Percentiles rank a stretch among this genome's conserved stretches.
These are phyloP conservation scores for Sindora glabra DNA, from an alignment of 306 rosid genomes.

Conservation along the genomic window DNA sequence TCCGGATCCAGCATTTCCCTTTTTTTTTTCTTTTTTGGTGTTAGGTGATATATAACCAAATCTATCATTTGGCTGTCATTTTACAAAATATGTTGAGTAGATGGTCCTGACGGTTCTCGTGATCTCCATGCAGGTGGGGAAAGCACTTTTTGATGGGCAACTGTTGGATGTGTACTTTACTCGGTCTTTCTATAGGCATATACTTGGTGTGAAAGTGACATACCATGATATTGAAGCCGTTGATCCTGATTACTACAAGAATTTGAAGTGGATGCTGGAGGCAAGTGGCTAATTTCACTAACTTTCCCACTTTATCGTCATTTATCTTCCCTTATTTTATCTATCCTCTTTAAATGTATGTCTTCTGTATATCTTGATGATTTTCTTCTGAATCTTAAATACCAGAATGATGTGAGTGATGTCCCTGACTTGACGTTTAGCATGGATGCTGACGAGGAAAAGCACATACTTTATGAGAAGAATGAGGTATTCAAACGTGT, in stretches of 20 bases:
- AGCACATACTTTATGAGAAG: slow-evolving; percentile 89
- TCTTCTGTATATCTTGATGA: not conserved
- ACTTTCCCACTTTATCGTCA: not conserved
- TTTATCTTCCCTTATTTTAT: not conserved
- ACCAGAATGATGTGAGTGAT: slow-evolving; percentile 86
- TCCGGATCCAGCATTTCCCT: not conserved
- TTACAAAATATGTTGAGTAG: not conserved
- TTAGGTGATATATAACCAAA: not conserved
- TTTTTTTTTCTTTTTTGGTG: too few species aligned
- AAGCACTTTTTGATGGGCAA: slow-evolving; percentile 96
- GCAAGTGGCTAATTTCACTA: slow-evolving; percentile 35
- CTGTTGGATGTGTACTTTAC: slow-evolving; percentile 98
- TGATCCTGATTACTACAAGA: slow-evolving; percentile 96
- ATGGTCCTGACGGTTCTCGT: slow-evolving; percentile 12
- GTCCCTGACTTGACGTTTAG: slow-evolving; percentile 93
- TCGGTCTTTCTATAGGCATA: slow-evolving; percentile 96
- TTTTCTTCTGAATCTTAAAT: not conserved
- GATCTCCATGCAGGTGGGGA: slow-evolving; percentile 71
- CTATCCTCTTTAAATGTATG: too few species aligned
- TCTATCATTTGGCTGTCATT: not conserved
- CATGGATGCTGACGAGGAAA: slow-evolving; percentile 99
- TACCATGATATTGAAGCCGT: slow-evolving; percentile 99
- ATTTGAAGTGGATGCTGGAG: slow-evolving; percentile 99
- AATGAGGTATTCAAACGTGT: slow-evolving; percentile 50
- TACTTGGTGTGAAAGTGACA: slow-evolving; percentile 94